Evolutionary conservation across 306 rosid species (phyloP).

Genomic region (Pterocarpus santalinus): DNA sequence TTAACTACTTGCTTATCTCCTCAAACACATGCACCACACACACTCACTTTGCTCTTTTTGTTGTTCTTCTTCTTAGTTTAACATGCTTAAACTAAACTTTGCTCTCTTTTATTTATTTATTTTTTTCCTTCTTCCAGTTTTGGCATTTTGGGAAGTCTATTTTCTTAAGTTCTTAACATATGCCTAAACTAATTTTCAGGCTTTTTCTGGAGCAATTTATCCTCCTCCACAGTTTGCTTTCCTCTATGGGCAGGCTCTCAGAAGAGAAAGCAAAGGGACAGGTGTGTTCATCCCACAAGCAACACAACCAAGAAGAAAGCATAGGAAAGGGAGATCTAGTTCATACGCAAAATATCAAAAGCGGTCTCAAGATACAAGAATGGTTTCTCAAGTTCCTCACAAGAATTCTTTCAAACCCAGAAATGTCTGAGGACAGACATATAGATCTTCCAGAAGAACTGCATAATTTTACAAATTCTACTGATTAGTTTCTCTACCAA

Average conservation of each 20-base stretch:
- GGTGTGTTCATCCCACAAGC: slow-evolving; percentile 94
- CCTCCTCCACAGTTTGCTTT: slow-evolving; percentile 67
- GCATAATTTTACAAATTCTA: slow-evolving; percentile 45
- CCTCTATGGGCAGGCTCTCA: slow-evolving; percentile 58
- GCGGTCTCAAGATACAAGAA: slow-evolving; percentile 62
- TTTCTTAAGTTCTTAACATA: background rate
- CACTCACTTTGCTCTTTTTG: background rate
- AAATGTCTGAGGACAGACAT: slow-evolving; percentile 53
- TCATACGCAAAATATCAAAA: slow-evolving; percentile 66
- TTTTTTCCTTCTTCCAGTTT: background rate
- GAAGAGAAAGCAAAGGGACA: slow-evolving; percentile 92
- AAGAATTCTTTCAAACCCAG: slow-evolving; percentile 58
- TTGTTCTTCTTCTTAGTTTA: background rate
- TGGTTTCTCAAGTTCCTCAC: slow-evolving; percentile 61
- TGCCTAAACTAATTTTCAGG: slow-evolving; percentile 54
- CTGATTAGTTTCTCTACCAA: slow-evolving; percentile 39
- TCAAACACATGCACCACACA: background rate
- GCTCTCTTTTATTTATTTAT: too few species aligned
- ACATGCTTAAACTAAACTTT: too few species aligned
- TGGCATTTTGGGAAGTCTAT: background rate
- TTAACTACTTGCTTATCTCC: slow-evolving; percentile 34
- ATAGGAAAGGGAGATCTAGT: slow-evolving; percentile 67
- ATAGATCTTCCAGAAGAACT: slow-evolving; percentile 24
- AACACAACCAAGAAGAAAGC: slow-evolving; percentile 75
- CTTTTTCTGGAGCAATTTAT: slow-evolving; percentile 59